Conservation (phyloP, 2,329 filamentous ascomycete genomes). For the Exophiala bonariae region DNA sequence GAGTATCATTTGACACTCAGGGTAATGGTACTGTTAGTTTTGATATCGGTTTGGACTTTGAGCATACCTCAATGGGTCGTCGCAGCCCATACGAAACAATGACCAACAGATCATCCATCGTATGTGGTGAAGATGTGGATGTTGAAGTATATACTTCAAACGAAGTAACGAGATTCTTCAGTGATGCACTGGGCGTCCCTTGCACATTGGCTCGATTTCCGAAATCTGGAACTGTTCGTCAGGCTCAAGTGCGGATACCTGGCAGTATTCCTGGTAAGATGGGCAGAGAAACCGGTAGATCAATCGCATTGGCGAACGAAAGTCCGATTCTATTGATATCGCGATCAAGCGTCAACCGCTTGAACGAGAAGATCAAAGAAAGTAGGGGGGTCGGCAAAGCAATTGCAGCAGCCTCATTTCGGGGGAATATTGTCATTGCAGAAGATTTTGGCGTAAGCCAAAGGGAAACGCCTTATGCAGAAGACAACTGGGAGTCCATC, state of each 20-base stretch:
- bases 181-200: constrained; percentile 69
- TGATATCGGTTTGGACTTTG: constrained; percentile 58
- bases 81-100: constrained; percentile 31
- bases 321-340: constrained; percentile 88
- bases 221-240: constrained; percentile 40
- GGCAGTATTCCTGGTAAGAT: constrained; percentile 55
- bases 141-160: constrained; percentile 69
- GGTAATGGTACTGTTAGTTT: constrained; percentile 33
- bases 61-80: constrained; percentile 39
- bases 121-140: constrained; percentile 79
- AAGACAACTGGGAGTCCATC: constrained; percentile 74
- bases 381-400: constrained; percentile 47
- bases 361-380: constrained; percentile 72
- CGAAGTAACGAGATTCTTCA: constrained; percentile 75
- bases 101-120: constrained; percentile 57
- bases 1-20: constrained; percentile 50
- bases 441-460: constrained; percentile 41
- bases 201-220: constrained; percentile 86
- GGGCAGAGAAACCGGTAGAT: constrained; percentile 44
- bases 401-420: constrained; percentile 73
- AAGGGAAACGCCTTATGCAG: constrained; percentile 65
- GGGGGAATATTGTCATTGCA: constrained; percentile 81
- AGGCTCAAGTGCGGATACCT: constrained; percentile 46
- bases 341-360: constrained; percentile 70
- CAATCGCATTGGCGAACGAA: constrained; percentile 86